These are phyloP conservation scores for Trichoderma orchidacearum DNA, from an alignment of 495 filamentous ascomycete species.

Conservation along the genomic window DNA sequence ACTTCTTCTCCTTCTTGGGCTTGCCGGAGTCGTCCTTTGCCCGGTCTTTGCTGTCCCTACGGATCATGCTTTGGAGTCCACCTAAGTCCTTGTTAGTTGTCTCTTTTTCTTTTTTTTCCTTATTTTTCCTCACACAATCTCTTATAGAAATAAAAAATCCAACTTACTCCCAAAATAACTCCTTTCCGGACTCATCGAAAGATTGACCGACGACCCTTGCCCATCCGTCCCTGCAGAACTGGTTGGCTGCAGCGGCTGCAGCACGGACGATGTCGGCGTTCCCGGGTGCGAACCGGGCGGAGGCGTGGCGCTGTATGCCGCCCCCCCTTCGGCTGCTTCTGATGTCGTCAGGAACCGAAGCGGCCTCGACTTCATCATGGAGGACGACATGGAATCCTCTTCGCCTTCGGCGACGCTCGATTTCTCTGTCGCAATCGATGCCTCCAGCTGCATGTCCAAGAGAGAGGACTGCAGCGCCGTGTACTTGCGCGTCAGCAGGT, in stretches of 20 bases:
- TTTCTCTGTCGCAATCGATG: not conserved
- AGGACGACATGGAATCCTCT: constrained; percentile 1
- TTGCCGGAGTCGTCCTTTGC: constrained; percentile 16
- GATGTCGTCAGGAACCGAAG: constrained; percentile 21
- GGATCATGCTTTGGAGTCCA: constrained; percentile 40
- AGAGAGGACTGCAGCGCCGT: constrained; percentile 20
- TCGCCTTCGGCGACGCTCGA: not conserved
- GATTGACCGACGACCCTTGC: not conserved
- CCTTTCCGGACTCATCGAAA: constrained; percentile 25
- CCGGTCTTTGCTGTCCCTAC: constrained; percentile 36
- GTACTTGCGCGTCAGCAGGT: constrained; percentile 26
- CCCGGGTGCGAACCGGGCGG: constrained; percentile 16
- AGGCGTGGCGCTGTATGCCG: constrained; percentile 19
- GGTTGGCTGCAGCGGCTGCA: not conserved
- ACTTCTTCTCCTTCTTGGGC: constrained; percentile 37
- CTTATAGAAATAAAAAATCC: too few relatives aligned
- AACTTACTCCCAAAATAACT: constrained; percentile 23
- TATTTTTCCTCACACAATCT: too few relatives aligned
- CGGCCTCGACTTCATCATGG: constrained; percentile 4
- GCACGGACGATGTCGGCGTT: constrained; percentile 3
- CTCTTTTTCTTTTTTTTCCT: too few relatives aligned
- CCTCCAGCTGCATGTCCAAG: constrained; percentile 18
- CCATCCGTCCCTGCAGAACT: not conserved
- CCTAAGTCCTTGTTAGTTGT: constrained; percentile 28
- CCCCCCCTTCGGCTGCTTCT: constrained; percentile 16